Base-by-base conservation (phyloP, 768 basidiomycete species). In the Calocera cornea region DNA sequence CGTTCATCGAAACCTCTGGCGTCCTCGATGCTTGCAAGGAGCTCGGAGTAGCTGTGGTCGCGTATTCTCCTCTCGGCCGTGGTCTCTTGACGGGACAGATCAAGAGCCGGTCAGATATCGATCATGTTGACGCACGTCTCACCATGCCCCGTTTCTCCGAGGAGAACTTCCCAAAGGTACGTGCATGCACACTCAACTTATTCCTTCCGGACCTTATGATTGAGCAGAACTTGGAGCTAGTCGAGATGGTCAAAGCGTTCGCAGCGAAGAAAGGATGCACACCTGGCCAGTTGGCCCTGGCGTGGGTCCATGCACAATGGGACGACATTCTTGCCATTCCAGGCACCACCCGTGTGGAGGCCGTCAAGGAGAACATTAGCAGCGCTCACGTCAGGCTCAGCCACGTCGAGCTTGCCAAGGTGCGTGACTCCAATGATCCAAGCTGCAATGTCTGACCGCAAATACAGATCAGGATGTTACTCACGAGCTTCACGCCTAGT, bases 31-130 rank as follows among this genome's bases (percentile, higher is more conserved):
- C 73, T 11, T 73, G 73, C 29, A 27, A 72, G 31, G 76, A 76
- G 68, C 66, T 72, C 29, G 77, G 78, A 1, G 73, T 78, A 1
- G 71, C 72, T n/a, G 64, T 78, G 40, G 75, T 78, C 1, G 74
- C 75, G 12, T 78, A 78, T 44, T 72, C 72, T 24, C 78, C 78
- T 10, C 70, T 78, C 17, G 77, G 78, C 1, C 74, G 77, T 44
- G 80, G 80, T 16, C 72, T 80, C 19, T 66, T 80, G n/a, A 77
- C 72, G 11, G 54, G 54, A 19, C 24, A 47, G 27, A 60, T 60
- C 31, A 60, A 22, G 54, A 60, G 54, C 54, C 11, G 54, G 14
- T 16, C 11, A 5, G 54, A 60, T 19, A 11, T 60, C 5, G 24
- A 60, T 29, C 16, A 7, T 29, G 24, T 19, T 29, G 78, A 79